Evolutionary conservation across 768 basidiomycete species (phyloP), one percentile per base, ranked within the genome.

Genomic region (Phylloporus sp.): DNA sequence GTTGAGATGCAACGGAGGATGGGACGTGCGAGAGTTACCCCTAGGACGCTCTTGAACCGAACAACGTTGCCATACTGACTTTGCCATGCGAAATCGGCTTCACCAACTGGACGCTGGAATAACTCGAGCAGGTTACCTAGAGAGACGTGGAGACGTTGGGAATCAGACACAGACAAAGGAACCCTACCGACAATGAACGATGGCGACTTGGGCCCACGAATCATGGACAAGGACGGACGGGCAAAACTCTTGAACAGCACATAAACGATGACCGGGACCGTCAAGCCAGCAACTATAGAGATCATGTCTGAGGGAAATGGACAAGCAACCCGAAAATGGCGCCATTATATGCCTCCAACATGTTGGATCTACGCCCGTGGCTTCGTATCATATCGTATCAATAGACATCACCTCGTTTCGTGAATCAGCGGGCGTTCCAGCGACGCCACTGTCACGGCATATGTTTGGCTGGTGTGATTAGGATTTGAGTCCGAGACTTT

Each of bases 81-180:
- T n/a, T 61, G 60, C 66, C 66, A 67, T 26, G 36, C 42, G 35
- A 67, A 59, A 18, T 66, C 66, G 17, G 58, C 43, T 32, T 59
- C 64, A 13, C 57, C 65, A 15, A 44, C 55, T 28, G 58, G 58
- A 32, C 50, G 48, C 42, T 60, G 60, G 23, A 55, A 51, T 13
- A 65, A 3, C 18, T 67, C 56, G 1, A 49, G 44, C 31, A 64
- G 22, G 43, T 67, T 56, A 0, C 65, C 65, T 66, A 17, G 9
- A 24, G 9, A 6, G 34, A 29, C 8, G 10, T 65, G 15, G 21
- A 37, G 31, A 39, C 20, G 24, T 6, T 63, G 1, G 6, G 18
- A n/a, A n/a, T n/a, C 13, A 39, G 6, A 9, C 28, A 20, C 3
- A 14, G 5, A 38, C 18, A 52, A 33, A 15, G 29, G 23, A n/a